Conservation (phyloP, 176 grass and related monocot species). For the Musa schizocarpa region DNA sequence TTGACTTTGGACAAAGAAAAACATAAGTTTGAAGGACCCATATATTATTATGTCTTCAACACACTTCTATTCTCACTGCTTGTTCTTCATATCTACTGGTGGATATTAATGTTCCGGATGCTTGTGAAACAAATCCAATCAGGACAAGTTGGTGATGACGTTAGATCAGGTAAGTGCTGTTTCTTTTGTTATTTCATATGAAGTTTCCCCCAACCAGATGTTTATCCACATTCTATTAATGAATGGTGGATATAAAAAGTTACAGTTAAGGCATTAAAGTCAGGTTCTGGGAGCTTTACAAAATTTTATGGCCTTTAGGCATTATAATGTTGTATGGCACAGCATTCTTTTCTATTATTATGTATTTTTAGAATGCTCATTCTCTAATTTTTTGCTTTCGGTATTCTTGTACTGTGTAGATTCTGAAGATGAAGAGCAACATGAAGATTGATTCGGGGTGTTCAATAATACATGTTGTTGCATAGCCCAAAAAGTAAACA, state of each 20-base stretch:
- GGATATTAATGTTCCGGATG: conserved; percentile 21
- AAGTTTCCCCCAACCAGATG: background rate
- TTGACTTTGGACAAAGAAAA: conserved; percentile 19
- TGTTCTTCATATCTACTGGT: conserved; percentile 16
- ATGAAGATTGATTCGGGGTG: conserved; percentile 37
- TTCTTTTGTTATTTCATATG: background rate
- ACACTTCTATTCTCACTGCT: conserved; percentile 12
- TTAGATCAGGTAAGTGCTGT: conserved; percentile 54
- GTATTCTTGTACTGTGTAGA: conserved; percentile 26
- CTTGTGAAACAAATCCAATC: conserved; percentile 29
- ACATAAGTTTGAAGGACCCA: conserved; percentile 17
- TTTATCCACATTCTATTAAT: background rate
- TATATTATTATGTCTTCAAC: conserved; percentile 23
- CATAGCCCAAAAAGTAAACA: background rate
- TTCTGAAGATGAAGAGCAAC: conserved; percentile 59
- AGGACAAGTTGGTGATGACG: conserved; percentile 75
- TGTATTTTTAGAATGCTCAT: conserved; percentile 13
- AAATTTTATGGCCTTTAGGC: too few species aligned
- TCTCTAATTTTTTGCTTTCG: conserved; percentile 18
- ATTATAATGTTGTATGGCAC: background rate
- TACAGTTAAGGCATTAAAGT: conserved; percentile 1
- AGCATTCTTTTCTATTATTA: background rate
- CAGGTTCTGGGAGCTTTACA: background rate
- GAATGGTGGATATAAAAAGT: background rate
- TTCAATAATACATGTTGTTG: background rate